Conservation (phyloP, 2,329 filamentous ascomycete species). For the Metarhizium robertsii region DNA sequence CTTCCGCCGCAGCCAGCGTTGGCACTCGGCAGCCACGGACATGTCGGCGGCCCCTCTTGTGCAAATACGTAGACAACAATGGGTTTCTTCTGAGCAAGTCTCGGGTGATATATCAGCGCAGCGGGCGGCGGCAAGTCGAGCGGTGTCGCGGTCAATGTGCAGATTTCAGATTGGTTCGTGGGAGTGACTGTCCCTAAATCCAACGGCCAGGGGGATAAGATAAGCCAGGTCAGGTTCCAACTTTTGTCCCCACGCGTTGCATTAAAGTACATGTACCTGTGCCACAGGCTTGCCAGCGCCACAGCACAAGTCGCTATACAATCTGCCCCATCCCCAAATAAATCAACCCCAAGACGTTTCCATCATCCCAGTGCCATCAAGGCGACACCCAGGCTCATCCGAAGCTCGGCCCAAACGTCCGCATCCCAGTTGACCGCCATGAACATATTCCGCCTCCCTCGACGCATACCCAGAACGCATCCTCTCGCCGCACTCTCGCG, state of each 20-base stretch:
- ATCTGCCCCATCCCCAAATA: too few species aligned
- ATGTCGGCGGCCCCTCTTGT: not conserved
- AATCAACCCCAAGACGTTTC: not conserved
- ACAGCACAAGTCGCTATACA: too few species aligned
- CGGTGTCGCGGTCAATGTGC: not conserved
- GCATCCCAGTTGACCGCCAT: not conserved
- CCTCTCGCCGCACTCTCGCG: not conserved
- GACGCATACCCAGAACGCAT: not conserved
- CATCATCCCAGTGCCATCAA: not conserved
- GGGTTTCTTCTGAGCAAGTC: too few species aligned
- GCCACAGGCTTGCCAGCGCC: too few species aligned
- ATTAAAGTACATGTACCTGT: too few species aligned
- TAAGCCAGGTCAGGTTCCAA: not conserved
- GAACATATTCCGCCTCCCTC: not conserved
- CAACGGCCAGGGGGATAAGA: too few species aligned
- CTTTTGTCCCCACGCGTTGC: not conserved
- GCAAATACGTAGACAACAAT: not conserved
- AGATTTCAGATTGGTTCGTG: not conserved
- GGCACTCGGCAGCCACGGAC: conserved; percentile 31
- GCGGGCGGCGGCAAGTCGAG: not conserved
- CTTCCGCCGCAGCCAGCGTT: conserved; percentile 87
- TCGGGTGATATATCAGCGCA: too few species aligned
- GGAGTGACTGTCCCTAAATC: not conserved
- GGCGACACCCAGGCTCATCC: too few species aligned
- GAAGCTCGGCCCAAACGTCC: too few species aligned